These are phyloP conservation scores for Excoecaria cochinchinensis DNA, from an alignment of 345 rosid species.

Conservation along the genomic window DNA sequence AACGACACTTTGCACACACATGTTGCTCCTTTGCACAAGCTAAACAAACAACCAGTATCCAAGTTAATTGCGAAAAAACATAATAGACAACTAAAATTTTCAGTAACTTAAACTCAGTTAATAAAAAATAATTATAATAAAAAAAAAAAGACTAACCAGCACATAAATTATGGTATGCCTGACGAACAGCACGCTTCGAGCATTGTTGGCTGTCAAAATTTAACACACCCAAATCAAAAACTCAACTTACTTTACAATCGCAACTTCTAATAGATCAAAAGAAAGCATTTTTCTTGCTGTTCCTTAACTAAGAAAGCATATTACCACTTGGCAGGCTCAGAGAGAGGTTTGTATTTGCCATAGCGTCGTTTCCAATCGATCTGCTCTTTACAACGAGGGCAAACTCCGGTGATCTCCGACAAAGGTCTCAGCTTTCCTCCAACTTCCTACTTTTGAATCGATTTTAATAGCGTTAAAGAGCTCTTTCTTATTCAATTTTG, in stretches of 20 bases:
- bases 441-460: constrained; percentile 46
- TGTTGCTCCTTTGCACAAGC: constrained; percentile 95
- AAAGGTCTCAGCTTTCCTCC: constrained; percentile 68
- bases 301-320: neutral
- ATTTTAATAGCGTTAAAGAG: neutral
- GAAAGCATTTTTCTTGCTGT: neutral
- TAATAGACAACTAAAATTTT: neutral
- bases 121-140: neutral
- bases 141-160: constrained; percentile 60
- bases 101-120: constrained; percentile 8
- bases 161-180: constrained; percentile 92
- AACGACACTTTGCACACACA: constrained; percentile 87
- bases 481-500: neutral
- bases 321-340: constrained; percentile 87
- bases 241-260: neutral
- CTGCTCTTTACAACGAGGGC: constrained; percentile 79
- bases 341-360: constrained; percentile 79
- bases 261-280: neutral
- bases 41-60: constrained; percentile 18
- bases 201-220: constrained; percentile 51
- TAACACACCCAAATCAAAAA: neutral
- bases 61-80: neutral
- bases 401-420: constrained; percentile 86
- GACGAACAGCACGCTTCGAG: constrained; percentile 85
- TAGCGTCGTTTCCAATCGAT: constrained; percentile 95